These are phyloP conservation scores for Cubamyces sp. DNA, from an alignment of 768 basidiomycete genomes.

Conservation along the genomic window DNA sequence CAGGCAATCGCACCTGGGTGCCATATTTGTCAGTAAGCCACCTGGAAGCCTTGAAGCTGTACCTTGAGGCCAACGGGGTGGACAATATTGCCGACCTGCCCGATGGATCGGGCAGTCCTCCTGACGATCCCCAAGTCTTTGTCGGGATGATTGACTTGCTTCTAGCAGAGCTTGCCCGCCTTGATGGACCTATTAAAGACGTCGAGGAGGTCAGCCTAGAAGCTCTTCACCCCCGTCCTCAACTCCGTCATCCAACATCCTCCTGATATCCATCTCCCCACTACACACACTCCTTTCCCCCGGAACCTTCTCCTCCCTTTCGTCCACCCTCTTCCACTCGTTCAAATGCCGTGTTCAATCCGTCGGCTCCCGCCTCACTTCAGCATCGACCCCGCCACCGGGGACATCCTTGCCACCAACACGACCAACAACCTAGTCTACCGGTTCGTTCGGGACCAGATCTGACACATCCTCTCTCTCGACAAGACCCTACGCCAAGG, in stretches of 20 bases:
- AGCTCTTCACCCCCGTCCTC: no score
- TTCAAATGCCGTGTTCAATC: background rate
- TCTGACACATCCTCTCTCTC: background rate
- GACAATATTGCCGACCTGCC: background rate
- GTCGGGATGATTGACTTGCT: constrained; percentile 4
- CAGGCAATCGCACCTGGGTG: constrained; percentile 42
- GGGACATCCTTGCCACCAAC: constrained; percentile 1
- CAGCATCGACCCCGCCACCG: constrained; percentile 5
- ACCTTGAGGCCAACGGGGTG: constrained; percentile 33
- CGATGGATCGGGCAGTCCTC: background rate
- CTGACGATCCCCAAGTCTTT: constrained; percentile 18
- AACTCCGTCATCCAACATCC: background rate
- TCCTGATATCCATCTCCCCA: background rate
- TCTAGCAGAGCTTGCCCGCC: background rate
- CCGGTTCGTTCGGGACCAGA: constrained; percentile 8
- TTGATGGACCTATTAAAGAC: background rate
- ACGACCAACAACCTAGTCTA: background rate
- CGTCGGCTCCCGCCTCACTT: background rate
- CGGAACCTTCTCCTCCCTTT: background rate
- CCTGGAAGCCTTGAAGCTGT: constrained; percentile 26
- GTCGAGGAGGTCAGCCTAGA: background rate
- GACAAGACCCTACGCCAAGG: constrained; percentile 5
- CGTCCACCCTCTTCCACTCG: background rate
- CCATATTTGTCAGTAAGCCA: constrained; percentile 31
- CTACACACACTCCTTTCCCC: background rate